These are phyloP conservation scores for Cryptosporidium tyzzeri DNA, from an alignment of 169 alveolate species.

Conservation along the genomic window DNA sequence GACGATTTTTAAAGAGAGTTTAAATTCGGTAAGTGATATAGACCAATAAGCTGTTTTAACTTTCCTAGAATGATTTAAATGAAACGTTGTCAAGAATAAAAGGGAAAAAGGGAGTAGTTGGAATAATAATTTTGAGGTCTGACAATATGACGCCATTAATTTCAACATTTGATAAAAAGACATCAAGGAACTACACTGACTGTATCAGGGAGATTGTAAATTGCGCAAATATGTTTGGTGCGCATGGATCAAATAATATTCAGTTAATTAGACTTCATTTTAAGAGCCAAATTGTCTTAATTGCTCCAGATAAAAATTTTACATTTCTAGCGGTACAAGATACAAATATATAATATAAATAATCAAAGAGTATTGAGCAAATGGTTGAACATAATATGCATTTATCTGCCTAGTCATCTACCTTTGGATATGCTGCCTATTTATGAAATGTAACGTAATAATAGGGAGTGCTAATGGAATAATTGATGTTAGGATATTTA, in stretches of 20 bases:
- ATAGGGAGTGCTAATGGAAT: constrained; percentile 59
- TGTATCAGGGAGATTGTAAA: constrained; percentile 16
- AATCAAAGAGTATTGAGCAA: not conserved
- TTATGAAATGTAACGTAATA: constrained; percentile 21
- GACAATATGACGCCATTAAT: constrained; percentile 43
- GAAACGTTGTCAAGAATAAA: constrained; percentile 57
- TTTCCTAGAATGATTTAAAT: constrained; percentile 23
- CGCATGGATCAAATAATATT: not conserved
- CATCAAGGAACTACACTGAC: constrained; percentile 35
- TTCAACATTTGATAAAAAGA: constrained; percentile 63
- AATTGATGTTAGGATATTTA: constrained; percentile 45
- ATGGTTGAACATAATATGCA: not conserved
- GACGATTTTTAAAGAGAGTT: constrained; percentile 43
- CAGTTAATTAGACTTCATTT: constrained; percentile 58
- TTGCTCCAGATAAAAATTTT: constrained; percentile 68
- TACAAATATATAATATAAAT: not conserved
- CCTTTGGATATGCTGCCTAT: constrained; percentile 36
- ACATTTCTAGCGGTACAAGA: constrained; percentile 58
- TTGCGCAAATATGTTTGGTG: constrained; percentile 42
- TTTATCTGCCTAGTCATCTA: not conserved
- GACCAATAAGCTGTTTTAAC: not conserved
- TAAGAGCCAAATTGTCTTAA: constrained; percentile 28
- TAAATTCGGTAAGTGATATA: constrained; percentile 44
- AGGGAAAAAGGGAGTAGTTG: constrained; percentile 68
- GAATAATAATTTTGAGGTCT: constrained; percentile 39